A percentile compares a stretch with the other conserved stretches of the same genome.
phyloP scores from a whole-genome alignment of 2,329 filamentous ascomycete species.

The Stachybotrys elegans region DNA sequence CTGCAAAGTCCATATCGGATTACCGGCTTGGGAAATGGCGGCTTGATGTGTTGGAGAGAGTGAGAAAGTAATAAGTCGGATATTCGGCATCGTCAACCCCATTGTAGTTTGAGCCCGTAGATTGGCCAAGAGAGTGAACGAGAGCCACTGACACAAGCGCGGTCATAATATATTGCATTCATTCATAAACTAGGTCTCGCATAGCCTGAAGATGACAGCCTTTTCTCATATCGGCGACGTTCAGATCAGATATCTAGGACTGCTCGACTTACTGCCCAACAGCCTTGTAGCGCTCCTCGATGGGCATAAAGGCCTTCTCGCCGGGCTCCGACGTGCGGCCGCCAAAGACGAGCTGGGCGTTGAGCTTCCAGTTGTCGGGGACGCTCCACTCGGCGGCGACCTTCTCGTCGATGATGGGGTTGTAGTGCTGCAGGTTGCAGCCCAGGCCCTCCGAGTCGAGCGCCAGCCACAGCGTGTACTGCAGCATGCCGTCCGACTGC shows the following conservation, averaged over 20 bases:
- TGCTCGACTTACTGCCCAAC: background rate
- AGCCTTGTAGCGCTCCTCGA: background rate
- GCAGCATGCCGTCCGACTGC: conserved; percentile 62
- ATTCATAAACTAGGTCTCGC: too few relatives aligned
- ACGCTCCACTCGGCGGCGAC: conserved; percentile 50
- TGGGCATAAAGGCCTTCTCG: background rate
- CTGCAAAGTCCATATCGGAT: too few relatives aligned
- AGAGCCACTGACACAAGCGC: too few relatives aligned
- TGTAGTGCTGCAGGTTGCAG: conserved; percentile 65
- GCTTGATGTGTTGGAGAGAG: too few relatives aligned
- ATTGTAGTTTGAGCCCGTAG: too few relatives aligned
- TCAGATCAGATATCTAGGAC: background rate
- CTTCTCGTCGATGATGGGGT: conserved; percentile 56
- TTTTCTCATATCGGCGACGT: background rate
- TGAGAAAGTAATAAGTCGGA: too few relatives aligned
- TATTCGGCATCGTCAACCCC: too few relatives aligned
- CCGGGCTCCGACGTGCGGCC: conserved; percentile 1
- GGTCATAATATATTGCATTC: too few relatives aligned
- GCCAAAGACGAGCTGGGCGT: conserved; percentile 42
- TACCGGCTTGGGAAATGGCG: too few relatives aligned
- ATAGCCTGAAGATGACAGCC: too few relatives aligned
- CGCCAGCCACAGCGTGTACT: conserved; percentile 59
- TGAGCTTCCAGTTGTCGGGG: conserved; percentile 30
- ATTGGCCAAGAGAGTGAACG: too few relatives aligned
- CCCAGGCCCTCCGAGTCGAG: conserved; percentile 61